phyloP scores from a whole-genome alignment of 164 flowering plant species.

The Macadamia tetraphylla region DNA sequence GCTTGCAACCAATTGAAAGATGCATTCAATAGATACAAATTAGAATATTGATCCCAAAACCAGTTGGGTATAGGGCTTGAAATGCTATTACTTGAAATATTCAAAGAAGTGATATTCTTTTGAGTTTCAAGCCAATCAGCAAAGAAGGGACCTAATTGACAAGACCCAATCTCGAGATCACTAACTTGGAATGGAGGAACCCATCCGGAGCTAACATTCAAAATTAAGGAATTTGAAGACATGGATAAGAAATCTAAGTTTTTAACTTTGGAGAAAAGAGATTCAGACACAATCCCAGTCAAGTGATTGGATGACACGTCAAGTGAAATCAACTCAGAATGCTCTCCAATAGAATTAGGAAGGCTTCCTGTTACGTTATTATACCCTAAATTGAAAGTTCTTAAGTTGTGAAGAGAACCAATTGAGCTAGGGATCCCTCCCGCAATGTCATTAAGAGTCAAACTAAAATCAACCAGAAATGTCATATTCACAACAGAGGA shows the following conservation, averaged over 20 bases:
- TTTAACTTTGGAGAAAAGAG: conserved; percentile 24
- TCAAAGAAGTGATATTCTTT: conserved; percentile 20
- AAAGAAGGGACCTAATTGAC: conserved; percentile 34
- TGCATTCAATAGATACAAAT: conserved; percentile 27
- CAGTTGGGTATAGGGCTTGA: conserved; percentile 37
- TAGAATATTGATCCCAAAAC: conserved; percentile 43
- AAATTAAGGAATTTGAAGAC: conserved; percentile 27
- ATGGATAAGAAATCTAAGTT: conserved; percentile 21
- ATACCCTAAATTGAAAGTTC: not conserved
- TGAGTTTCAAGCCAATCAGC: conserved; percentile 38
- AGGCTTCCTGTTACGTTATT: no score
- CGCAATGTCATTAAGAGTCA: conserved; percentile 14
- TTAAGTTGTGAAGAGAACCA: conserved; percentile 27
- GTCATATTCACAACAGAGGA: conserved; percentile 29
- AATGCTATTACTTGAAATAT: conserved; percentile 44
- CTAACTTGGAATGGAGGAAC: conserved; percentile 36
- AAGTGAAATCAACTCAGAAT: no score
- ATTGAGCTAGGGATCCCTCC: conserved; percentile 29
- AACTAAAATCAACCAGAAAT: conserved; percentile 12
- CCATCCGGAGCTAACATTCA: conserved; percentile 36
- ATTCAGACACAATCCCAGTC: conserved; percentile 15
- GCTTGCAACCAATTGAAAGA: conserved; percentile 40
- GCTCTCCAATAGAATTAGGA: no score
- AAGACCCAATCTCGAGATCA: conserved; percentile 27
- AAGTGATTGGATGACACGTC: no score